These are phyloP conservation scores for Ophiobolus disseminans DNA, from an alignment of 2,329 filamentous ascomycete species.

Conservation along the genomic window DNA sequence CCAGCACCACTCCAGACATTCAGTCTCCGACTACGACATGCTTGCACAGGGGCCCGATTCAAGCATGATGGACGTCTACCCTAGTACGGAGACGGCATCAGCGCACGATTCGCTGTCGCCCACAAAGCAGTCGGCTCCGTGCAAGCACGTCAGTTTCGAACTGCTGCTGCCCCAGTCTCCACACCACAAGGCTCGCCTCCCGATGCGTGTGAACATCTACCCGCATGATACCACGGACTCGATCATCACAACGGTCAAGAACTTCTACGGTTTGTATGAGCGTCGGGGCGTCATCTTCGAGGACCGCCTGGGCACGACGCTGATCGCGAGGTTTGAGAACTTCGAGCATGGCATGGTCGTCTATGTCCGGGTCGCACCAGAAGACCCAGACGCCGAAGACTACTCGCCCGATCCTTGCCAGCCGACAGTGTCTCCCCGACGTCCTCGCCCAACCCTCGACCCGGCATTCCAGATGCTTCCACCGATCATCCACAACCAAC, in stretches of 20 bases:
- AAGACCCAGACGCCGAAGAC: slow-evolving; percentile 58
- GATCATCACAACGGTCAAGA: slow-evolving; percentile 97
- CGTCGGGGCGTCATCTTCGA: slow-evolving; percentile 89
- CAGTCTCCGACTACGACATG: slow-evolving; percentile 35
- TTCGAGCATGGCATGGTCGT: slow-evolving; percentile 91
- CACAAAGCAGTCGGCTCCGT: slow-evolving; percentile 48
- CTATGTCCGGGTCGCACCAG: slow-evolving; percentile 81
- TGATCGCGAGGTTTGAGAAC: slow-evolving; percentile 97
- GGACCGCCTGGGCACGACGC: slow-evolving; percentile 83
- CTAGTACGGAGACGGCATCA: slow-evolving; percentile 42
- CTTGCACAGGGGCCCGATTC: slow-evolving; percentile 35
- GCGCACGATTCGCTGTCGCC: slow-evolving; percentile 46
- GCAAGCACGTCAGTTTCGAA: slow-evolving; percentile 81
- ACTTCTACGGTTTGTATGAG: slow-evolving; percentile 96
- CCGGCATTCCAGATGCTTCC: slow-evolving; percentile 71
- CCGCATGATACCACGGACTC: slow-evolving; percentile 96
- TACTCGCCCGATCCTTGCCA: slow-evolving; percentile 57
- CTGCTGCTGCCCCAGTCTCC: slow-evolving; percentile 72
- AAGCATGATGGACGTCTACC: slow-evolving; percentile 44
- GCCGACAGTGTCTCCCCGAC: slow-evolving; percentile 57
- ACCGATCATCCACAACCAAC: slow-evolving; percentile 66
- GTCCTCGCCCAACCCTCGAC: slow-evolving; percentile 64
- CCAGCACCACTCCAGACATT: slow-evolving; percentile 36
- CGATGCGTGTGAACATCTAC: slow-evolving; percentile 89
- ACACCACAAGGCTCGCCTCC: slow-evolving; percentile 75